Base-by-base conservation (phyloP, 2,329 filamentous ascomycete genomes). In the Amauroascus niger region DNA sequence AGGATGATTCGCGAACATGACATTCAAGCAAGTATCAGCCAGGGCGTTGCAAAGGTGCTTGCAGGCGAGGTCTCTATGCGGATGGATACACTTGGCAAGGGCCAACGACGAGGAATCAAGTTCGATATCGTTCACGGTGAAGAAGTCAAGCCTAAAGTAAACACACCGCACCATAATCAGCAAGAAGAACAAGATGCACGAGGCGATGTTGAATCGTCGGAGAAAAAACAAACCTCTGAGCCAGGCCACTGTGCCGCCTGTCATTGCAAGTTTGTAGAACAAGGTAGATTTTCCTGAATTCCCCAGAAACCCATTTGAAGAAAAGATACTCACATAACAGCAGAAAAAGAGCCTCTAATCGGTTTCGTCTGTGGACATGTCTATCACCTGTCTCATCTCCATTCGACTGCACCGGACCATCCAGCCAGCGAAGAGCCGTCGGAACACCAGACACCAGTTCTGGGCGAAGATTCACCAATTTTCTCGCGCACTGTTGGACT, bases 1-100 rank as follows among this genome's bases (percentile, higher is more conserved):
- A 86, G 90, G 54, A 89, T 98, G 75, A 86, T 98, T 66, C 85
- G 91, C 62, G 93, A 98, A 69, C 90, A 96, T 65, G 93, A 97
- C 65, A 87, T 98, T 43, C 93, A 97, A 71, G 83, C 87, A 65
- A 93, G 86, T 62, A 96, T 98, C 65, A 91, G 86, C 59, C 84
- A 86, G 41, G 93, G 93, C 0, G 93, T 94, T 2, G 90, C 93
- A 0, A 81, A 82, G 52, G 90, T 97, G 0, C 75, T 97, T 40
- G 78, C 86, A 49, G 88, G 90, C 54, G 93, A 98, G 69, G 91
- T 98, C 0, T 84, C 85, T 0, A 77, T 80, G 3, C 88, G 87
- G 0, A 95, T 97, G 79, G 84, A 84, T 49, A 83, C 82, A 3
- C 74, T 97, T 18, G 81, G 91, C 0, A 81, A 76, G 13, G 89